Evolutionary conservation across 148 eudicot species (phyloP).

Genomic region (Heliamphora exappendiculata): DNA sequence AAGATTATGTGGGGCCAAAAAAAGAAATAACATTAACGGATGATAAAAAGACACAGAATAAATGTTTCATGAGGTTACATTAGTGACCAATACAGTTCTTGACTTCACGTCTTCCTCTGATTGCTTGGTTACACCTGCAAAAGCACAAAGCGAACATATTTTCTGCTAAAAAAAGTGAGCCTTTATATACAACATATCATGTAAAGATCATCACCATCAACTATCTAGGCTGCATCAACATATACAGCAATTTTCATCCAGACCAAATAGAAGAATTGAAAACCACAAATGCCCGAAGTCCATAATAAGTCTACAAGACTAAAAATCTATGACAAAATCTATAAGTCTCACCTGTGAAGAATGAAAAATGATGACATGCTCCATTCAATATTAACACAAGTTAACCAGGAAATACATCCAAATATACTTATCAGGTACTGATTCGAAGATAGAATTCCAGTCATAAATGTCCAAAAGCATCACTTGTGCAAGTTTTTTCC

Average conservation of each 20-base stretch:
- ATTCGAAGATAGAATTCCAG: slow-evolving; percentile 1
- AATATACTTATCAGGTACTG: not conserved
- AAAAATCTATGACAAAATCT: slow-evolving; percentile 4
- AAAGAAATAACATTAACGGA: not conserved
- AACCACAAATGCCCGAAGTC: not conserved
- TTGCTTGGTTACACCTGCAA: slow-evolving; percentile 32
- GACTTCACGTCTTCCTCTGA: slow-evolving; percentile 26
- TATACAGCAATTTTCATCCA: slow-evolving; percentile 4
- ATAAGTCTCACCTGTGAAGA: slow-evolving; percentile 1
- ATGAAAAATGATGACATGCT: not conserved
- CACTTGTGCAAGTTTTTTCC: not conserved
- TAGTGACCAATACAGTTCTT: slow-evolving; percentile 39
- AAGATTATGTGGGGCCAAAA: not conserved
- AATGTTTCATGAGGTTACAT: slow-evolving; percentile 27
- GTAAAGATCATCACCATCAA: slow-evolving; percentile 1
- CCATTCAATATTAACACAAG: not conserved
- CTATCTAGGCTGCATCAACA: slow-evolving; percentile 1
- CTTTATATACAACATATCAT: not conserved
- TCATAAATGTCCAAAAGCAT: not conserved
- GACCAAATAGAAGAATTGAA: not conserved
- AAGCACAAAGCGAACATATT: slow-evolving; percentile 21
- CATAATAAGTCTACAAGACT: not conserved
- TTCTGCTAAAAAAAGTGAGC: slow-evolving; percentile 7
- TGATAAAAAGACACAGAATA: slow-evolving; percentile 5
- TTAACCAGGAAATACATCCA: not conserved